Base-by-base conservation (phyloP, 345 rosid species). In the Iberis pinnata region DNA sequence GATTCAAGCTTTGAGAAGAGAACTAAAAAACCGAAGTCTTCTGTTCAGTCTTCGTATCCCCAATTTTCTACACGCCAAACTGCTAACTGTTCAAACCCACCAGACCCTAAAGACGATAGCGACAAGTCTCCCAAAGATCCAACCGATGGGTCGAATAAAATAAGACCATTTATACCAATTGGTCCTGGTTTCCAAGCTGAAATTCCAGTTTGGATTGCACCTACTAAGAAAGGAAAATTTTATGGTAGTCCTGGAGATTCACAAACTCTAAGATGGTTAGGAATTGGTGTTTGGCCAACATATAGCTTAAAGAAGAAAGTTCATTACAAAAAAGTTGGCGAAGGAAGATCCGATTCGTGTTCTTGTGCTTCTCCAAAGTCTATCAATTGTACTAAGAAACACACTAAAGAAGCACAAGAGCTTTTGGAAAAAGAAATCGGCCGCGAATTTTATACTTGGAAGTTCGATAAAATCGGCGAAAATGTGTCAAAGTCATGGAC, bases 131-230 rank as follows among this genome's bases (percentile, higher is more conserved):
- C 32, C 14, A 33, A 47, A 32, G 70, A 58, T 32, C 29, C 35
- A 41, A 6, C 18, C 35, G 16, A 35, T 8, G 35, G 36, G 22
- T 61, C 67, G 12, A 18, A 32, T 12, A 52, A 47, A 15, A 31
- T 20, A 14, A 65, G 64, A 40, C 38, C 72, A 6, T 46, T 43
- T 54, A 64, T 76, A 42, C 84, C 81, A 2, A 9, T 79, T 4
- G 79, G 81, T 27, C 72, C 72, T 3, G 49, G 61, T 48, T 79
- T 76, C 55, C 79, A 76, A 55, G 79, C 79, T 12, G 70, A 76
- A 50, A 35, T 79, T 36, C 79, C 81, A 4, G 61, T 43, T 15
- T 69, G 78, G 75, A 51, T 19, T 12, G 75, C 72, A 7, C 55
- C 72, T 20, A 41, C 60, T 43, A 65, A 67, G 46, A 53, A 40